Conservation (phyloP, 139 green algal genomes). For the Chlorella ohadii region DNA sequence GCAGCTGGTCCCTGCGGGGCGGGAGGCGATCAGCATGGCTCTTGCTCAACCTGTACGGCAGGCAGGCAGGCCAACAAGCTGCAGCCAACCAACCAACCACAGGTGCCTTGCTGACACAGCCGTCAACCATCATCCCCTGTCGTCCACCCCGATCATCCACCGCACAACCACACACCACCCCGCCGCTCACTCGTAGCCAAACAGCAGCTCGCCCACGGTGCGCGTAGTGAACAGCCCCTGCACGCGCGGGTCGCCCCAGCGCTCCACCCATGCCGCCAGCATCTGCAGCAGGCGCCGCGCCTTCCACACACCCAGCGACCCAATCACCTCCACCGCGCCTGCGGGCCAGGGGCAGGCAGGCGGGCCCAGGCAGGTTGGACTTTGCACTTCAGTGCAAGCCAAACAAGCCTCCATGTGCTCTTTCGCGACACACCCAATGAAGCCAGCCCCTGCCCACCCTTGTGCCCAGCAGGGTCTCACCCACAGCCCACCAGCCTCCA, state of each 20-base stretch:
- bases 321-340: slow-evolving; percentile 43
- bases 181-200: slow-evolving; percentile 50
- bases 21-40: too few species aligned
- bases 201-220: slow-evolving; percentile 54
- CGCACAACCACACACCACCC: not conserved
- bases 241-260: slow-evolving; percentile 31
- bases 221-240: slow-evolving; percentile 53
- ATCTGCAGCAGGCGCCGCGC: slow-evolving; percentile 15
- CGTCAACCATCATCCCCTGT: not conserved
- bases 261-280: slow-evolving; percentile 38
- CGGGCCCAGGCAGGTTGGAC: too few species aligned
- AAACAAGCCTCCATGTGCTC: too few species aligned
- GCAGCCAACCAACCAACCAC: too few species aligned
- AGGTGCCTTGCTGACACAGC: not conserved
- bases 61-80: too few species aligned
- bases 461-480: too few species aligned
- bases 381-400: too few species aligned
- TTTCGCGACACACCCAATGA: too few species aligned
- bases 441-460: too few species aligned
- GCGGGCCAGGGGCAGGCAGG: not conserved
- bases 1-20: slow-evolving; percentile 22
- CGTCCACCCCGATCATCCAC: not conserved
- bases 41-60: too few species aligned
- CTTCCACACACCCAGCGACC: not conserved
- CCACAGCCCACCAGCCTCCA: too few species aligned